Evolutionary conservation across 257 asterid species (phyloP).

Genomic region (Ligustrum vulgare): DNA sequence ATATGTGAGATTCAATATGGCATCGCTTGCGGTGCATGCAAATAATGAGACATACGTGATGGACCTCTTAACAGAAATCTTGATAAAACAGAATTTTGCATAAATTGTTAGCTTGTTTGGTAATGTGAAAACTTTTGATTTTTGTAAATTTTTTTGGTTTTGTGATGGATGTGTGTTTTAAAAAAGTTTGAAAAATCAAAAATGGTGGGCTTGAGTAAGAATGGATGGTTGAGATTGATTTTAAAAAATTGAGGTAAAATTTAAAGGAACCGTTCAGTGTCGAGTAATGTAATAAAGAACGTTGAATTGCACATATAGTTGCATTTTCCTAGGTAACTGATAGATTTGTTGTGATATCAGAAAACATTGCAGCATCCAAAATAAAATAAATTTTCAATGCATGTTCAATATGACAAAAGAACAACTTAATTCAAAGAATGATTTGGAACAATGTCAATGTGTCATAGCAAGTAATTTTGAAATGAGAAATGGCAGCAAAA

Average conservation of each 20-base stretch:
- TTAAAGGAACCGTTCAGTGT: neutral
- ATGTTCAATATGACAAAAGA: neutral
- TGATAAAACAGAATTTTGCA: neutral
- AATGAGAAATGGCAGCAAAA: neutral
- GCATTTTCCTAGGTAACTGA: neutral
- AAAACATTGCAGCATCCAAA: neutral
- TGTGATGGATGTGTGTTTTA: too few species aligned
- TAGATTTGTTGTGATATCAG: neutral
- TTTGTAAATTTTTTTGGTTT: too few species aligned
- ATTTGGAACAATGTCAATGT: neutral
- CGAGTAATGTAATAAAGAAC: neutral
- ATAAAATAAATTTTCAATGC: neutral
- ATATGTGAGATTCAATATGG: neutral
- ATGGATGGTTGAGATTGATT: too few species aligned
- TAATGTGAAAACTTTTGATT: too few species aligned
- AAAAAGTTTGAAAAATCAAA: too few species aligned
- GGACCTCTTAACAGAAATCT: neutral
- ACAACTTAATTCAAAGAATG: slow-evolving; percentile 15
- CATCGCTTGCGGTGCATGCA: neutral
- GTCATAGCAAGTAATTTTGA: neutral
- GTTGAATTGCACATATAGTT: neutral
- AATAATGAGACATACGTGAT: neutral
- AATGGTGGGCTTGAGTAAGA: too few species aligned
- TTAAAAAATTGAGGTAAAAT: too few species aligned
- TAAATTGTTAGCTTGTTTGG: too few species aligned